Conservation (phyloP, 2,329 filamentous ascomycete genomes). For the Trichoderma guizhouense region DNA sequence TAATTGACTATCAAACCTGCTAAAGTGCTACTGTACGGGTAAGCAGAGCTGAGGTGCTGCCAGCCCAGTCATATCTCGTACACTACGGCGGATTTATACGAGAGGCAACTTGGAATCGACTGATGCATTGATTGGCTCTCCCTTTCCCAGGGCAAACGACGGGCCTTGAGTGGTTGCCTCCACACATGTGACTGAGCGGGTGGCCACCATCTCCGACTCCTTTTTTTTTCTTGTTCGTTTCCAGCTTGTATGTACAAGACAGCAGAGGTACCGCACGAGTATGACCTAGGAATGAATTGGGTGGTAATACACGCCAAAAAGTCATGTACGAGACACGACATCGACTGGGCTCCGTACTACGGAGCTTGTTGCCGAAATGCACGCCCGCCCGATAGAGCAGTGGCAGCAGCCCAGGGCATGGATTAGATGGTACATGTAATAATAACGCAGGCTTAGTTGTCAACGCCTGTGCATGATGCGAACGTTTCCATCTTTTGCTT, state of each 20-base stretch:
- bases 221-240: neutral
- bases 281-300: neutral
- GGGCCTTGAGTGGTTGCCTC: neutral
- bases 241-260: neutral
- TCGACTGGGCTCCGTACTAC: neutral
- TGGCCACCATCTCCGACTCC: neutral
- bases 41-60: neutral
- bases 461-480: conserved; percentile 13
- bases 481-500: neutral
- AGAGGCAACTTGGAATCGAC: neutral
- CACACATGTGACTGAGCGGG: neutral
- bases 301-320: neutral
- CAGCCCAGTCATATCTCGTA: neutral
- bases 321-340: neutral
- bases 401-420: neutral
- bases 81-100: neutral
- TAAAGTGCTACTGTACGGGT: neutral
- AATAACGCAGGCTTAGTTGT: conserved; percentile 10
- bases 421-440: neutral
- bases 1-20: neutral
- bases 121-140: conserved; percentile 14
- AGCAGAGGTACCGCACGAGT: neutral
- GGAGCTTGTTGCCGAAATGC: conserved; percentile 1
- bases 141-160: conserved; percentile 4
- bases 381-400: neutral